phyloP scores from a whole-genome alignment of 2,329 filamentous ascomycete species.

The Hirsutella minnesotensis region DNA sequence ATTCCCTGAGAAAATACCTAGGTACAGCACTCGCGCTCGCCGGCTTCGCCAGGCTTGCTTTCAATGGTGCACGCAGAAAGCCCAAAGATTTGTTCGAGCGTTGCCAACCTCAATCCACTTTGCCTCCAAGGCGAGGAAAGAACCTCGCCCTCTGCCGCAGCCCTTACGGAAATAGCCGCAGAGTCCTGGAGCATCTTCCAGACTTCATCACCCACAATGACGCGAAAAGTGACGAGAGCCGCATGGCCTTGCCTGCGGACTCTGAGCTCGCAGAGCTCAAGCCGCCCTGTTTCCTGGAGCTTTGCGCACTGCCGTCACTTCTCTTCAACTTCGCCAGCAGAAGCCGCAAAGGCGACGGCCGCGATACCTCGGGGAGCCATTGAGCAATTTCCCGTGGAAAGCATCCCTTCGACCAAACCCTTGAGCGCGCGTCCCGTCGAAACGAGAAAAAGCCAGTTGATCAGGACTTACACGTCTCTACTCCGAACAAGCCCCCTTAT shows the following conservation, averaged over 20 bases:
- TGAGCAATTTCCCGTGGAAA: conserved; percentile 29
- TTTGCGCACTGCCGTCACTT: conserved; percentile 11
- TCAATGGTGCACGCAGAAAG: too few relatives aligned
- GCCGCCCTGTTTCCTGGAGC: conserved; percentile 8
- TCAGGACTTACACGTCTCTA: conserved; percentile 76
- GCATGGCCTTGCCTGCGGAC: conserved; percentile 11
- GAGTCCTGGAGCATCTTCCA: too few relatives aligned
- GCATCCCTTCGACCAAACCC: conserved; percentile 61
- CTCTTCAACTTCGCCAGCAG: conserved; percentile 12
- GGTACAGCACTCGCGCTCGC: too few relatives aligned
- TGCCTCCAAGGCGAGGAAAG: too few relatives aligned
- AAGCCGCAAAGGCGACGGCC: conserved; percentile 11
- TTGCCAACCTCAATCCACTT: too few relatives aligned
- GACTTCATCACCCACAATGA: conserved; percentile 10
- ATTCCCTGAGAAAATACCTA: too few relatives aligned
- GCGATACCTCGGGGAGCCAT: conserved; percentile 3
- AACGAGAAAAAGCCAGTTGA: conserved; percentile 80
- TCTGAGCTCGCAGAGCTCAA: conserved; percentile 2
- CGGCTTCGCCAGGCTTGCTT: too few relatives aligned
- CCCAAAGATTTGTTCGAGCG: too few relatives aligned
- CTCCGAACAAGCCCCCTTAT: conserved; percentile 77
- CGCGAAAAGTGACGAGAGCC: conserved; percentile 6
- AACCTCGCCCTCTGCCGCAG: too few relatives aligned
- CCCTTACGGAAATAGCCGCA: too few relatives aligned
- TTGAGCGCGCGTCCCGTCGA: conserved; percentile 79